phyloP scores from a whole-genome alignment of 2,329 filamentous ascomycete genomes.

The Trichophyton simii region DNA sequence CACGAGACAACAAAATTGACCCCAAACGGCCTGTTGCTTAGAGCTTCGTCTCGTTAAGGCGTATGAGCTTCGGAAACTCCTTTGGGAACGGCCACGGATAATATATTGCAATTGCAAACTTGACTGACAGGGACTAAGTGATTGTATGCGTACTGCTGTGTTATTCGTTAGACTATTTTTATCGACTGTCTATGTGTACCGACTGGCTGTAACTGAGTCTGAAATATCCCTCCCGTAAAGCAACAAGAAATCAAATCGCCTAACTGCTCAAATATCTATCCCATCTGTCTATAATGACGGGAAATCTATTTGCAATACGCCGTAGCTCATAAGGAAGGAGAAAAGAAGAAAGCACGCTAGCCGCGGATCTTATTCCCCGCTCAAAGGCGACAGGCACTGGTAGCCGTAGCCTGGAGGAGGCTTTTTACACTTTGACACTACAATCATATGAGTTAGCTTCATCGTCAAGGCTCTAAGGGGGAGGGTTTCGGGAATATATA shows the following conservation, averaged over 20 bases:
- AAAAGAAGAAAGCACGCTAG: background rate
- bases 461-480: background rate
- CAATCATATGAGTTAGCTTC: background rate
- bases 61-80: background rate
- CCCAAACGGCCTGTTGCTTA: no score
- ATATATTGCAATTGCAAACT: background rate
- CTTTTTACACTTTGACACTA: constrained; percentile 10
- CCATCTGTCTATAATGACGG: background rate
- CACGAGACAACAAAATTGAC: background rate
- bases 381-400: background rate
- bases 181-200: background rate
- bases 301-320: background rate
- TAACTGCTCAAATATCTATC: background rate
- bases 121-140: background rate
- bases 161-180: background rate
- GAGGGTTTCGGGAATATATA: constrained; percentile 6
- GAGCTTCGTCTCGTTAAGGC: background rate
- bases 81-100: background rate
- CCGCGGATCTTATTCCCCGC: background rate
- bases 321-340: background rate
- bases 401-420: background rate
- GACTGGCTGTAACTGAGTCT: background rate
- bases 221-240: constrained; percentile 1
- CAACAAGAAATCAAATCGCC: background rate
- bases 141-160: background rate